Percentiles rank a stretch among this genome's conserved stretches.
phyloP scores from a whole-genome alignment of 805 yeast species.

The Isabelozyma heimii region DNA sequence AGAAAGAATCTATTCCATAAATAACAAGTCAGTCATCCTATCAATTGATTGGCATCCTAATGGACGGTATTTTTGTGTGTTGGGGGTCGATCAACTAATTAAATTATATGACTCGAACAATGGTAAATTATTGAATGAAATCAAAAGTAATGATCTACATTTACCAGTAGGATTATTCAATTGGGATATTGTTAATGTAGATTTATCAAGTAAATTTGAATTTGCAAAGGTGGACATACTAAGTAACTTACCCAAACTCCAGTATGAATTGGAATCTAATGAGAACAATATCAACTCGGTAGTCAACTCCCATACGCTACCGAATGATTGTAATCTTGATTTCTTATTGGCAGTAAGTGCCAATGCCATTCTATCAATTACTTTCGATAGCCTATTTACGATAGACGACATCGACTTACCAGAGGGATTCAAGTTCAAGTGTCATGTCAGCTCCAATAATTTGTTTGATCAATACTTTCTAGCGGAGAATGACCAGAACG shows the following conservation, averaged over 20 bases:
- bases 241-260: constrained; percentile 33
- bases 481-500: constrained; percentile 7
- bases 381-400: constrained; percentile 29
- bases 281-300: constrained; percentile 3
- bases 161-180: constrained; percentile 12
- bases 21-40: constrained; percentile 29
- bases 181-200: constrained; percentile 7
- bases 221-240: constrained; percentile 26
- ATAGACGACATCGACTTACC: constrained; percentile 24
- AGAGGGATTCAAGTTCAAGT: constrained; percentile 7
- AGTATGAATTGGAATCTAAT: constrained; percentile 6
- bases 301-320: background rate
- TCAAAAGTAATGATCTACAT: constrained; percentile 11
- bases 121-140: constrained; percentile 37
- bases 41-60: constrained; percentile 29
- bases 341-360: constrained; percentile 24
- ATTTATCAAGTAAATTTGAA: constrained; percentile 6
- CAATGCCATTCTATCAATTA: constrained; percentile 19
- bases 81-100: constrained; percentile 42
- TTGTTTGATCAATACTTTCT: constrained; percentile 27
- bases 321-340: constrained; percentile 6
- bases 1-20: constrained; percentile 49
- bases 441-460: constrained; percentile 15
- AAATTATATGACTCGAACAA: constrained; percentile 46
- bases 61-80: constrained; percentile 42